Conservation (phyloP, 23 red algal genomes). For the Chondrus crispus region DNA sequence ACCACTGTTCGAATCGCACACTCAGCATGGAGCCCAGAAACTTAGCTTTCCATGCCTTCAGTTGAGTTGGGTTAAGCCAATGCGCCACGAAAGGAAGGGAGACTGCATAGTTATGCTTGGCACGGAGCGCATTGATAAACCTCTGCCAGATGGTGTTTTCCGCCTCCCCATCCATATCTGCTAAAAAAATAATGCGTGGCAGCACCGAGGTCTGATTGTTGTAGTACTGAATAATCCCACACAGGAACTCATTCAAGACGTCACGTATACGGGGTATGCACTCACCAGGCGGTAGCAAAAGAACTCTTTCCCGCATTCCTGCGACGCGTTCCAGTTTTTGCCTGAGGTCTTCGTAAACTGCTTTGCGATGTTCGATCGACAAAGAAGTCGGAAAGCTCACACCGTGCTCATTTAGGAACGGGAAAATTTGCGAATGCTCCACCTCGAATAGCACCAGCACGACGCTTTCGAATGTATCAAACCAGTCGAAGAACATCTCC, state of each 20-base stretch:
- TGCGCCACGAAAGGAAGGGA: constrained; percentile 5
- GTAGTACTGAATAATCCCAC: not conserved
- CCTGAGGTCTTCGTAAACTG: not conserved
- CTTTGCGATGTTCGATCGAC: not conserved
- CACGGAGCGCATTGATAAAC: not conserved
- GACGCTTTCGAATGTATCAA: not conserved
- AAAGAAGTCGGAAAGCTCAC: not conserved
- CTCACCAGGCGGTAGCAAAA: not conserved
- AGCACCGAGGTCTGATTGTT: not conserved
- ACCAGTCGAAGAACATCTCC: constrained; percentile 25
- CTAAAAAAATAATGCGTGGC: not conserved
- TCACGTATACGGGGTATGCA: not conserved
- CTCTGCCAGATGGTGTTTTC: not conserved
- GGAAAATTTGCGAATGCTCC: not conserved
- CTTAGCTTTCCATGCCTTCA: not conserved
- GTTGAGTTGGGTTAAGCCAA: not conserved
- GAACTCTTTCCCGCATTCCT: not conserved
- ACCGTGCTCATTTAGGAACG: constrained; percentile 5
- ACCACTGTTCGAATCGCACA: constrained; percentile 4
- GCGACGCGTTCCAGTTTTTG: not conserved
- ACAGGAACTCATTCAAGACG: not conserved
- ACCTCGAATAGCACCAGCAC: not conserved
- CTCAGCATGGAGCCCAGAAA: not conserved
- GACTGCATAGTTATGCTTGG: not conserved
- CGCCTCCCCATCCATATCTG: not conserved